Percentiles rank a stretch among this genome's conserved stretches.
These are phyloP conservation scores for Tricholoma bakamatsutake DNA, from an alignment of 768 basidiomycete species.

Conservation along the genomic window DNA sequence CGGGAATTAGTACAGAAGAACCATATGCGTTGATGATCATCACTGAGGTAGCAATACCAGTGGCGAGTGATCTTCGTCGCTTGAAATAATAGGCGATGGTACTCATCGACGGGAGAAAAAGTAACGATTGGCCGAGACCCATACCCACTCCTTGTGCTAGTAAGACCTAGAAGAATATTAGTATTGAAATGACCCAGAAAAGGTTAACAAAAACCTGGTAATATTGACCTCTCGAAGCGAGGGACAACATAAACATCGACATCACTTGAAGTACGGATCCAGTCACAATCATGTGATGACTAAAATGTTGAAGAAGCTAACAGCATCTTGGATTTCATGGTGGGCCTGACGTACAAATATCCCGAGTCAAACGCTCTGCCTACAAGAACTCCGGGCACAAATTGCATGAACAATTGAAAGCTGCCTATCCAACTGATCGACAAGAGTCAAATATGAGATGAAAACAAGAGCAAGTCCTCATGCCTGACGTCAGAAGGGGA, in stretches of 20 bases:
- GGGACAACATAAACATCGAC: conserved; percentile 40
- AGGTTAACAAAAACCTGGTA: conserved; percentile 34
- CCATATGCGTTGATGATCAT: conserved; percentile 18
- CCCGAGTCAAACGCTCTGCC: conserved; percentile 42
- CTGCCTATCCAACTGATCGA: conserved; percentile 43
- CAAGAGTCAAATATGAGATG: background rate
- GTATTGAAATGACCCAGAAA: conserved; percentile 7
- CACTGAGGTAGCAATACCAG: conserved; percentile 37
- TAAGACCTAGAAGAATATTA: conserved; percentile 32
- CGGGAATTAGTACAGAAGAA: background rate
- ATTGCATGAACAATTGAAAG: conserved; percentile 40
- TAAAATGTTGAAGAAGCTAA: conserved; percentile 21
- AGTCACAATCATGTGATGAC: conserved; percentile 29
- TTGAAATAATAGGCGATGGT: conserved; percentile 43
- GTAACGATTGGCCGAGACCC: conserved; percentile 41
- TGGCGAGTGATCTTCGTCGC: conserved; percentile 31
- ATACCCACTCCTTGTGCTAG: conserved; percentile 52
- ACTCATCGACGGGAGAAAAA: conserved; percentile 45
- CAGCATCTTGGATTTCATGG: no score
- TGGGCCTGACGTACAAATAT: conserved; percentile 35
- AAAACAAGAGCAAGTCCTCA: background rate
- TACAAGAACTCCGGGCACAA: conserved; percentile 33
- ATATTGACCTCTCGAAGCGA: conserved; percentile 33
- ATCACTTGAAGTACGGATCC: conserved; percentile 31
- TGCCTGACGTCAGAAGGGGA: conserved; percentile 41